Evolutionary conservation across 257 asterid species (phyloP).

Genomic region (Ocimum tenuiflorum): DNA sequence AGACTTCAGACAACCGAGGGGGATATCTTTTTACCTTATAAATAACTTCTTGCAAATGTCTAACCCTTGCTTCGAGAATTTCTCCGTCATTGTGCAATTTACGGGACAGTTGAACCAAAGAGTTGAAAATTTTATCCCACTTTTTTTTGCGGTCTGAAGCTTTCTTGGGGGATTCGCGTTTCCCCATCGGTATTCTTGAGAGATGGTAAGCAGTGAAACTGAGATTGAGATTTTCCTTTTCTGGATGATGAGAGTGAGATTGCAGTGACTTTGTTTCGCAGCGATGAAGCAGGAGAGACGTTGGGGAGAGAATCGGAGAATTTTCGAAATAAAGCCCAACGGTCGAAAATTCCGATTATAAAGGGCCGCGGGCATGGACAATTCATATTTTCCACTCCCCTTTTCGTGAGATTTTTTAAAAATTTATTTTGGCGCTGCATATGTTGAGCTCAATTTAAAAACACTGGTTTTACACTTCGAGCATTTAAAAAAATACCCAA

Average conservation of each 20-base stretch:
- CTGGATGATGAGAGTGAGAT: background rate
- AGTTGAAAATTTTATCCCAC: conserved; percentile 44
- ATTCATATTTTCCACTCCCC: too few relatives aligned
- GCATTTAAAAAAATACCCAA: too few relatives aligned
- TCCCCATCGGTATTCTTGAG: conserved; percentile 46
- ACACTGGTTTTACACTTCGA: too few relatives aligned
- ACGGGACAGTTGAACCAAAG: conserved; percentile 36
- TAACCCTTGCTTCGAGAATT: conserved; percentile 49
- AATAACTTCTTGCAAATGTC: conserved; percentile 31
- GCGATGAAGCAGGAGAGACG: conserved; percentile 6
- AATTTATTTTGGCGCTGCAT: too few relatives aligned
- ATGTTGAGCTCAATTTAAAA: too few relatives aligned
- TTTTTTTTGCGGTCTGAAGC: conserved; percentile 38
- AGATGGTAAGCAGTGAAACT: background rate
- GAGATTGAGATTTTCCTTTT: too few relatives aligned
- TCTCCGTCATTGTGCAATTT: conserved; percentile 44
- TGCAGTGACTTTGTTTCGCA: conserved; percentile 12
- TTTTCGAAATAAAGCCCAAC: background rate
- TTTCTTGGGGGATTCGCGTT: conserved; percentile 23
- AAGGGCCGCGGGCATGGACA: too few relatives aligned
- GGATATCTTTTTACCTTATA: conserved; percentile 36
- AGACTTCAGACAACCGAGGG: background rate
- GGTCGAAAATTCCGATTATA: background rate
- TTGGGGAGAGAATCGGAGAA: background rate
- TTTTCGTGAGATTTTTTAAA: too few relatives aligned